Conservation (phyloP, 768 basidiomycete genomes). For the Amylocystis lapponica region DNA sequence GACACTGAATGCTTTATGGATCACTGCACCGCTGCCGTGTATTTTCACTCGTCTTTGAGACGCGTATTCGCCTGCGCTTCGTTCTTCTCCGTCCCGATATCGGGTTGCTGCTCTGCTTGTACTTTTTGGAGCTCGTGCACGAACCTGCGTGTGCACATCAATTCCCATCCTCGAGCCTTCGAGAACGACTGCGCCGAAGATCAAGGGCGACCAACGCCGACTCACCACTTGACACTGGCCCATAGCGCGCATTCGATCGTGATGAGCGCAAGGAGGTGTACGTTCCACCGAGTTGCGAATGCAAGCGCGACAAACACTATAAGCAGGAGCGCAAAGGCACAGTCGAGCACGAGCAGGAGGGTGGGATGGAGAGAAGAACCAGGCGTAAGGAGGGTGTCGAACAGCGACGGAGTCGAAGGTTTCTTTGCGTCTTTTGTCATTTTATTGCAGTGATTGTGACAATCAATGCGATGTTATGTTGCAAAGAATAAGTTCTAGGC, state of each 20-base stretch:
- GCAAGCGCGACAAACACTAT: constrained; percentile 54
- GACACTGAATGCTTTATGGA: too few relatives aligned
- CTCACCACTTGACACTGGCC: constrained; percentile 79
- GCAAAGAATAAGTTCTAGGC: too few relatives aligned
- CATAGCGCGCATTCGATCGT: constrained; percentile 63
- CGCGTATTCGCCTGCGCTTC: constrained; percentile 4
- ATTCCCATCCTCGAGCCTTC: constrained; percentile 9
- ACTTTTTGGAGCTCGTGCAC: constrained; percentile 19
- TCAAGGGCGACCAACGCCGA: too few relatives aligned
- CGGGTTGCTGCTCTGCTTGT: neutral
- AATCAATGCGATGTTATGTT: too few relatives aligned
- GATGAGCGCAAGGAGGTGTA: constrained; percentile 64
- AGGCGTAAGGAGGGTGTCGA: constrained; percentile 59
- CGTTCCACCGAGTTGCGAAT: constrained; percentile 55
- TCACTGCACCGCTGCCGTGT: too few relatives aligned
- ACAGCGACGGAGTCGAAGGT: too few relatives aligned
- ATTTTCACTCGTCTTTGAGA: constrained; percentile 5
- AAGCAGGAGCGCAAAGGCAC: constrained; percentile 51
- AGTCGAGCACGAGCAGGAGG: constrained; percentile 61
- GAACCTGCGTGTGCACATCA: constrained; percentile 49
- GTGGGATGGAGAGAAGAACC: constrained; percentile 72
- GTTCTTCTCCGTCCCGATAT: neutral
- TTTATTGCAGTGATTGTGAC: too few relatives aligned
- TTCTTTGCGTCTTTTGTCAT: too few relatives aligned
- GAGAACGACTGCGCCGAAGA: neutral